These are phyloP conservation scores for Kodamaea suecica DNA, from an alignment of 1,139 yeast species.

Conservation along the genomic window DNA sequence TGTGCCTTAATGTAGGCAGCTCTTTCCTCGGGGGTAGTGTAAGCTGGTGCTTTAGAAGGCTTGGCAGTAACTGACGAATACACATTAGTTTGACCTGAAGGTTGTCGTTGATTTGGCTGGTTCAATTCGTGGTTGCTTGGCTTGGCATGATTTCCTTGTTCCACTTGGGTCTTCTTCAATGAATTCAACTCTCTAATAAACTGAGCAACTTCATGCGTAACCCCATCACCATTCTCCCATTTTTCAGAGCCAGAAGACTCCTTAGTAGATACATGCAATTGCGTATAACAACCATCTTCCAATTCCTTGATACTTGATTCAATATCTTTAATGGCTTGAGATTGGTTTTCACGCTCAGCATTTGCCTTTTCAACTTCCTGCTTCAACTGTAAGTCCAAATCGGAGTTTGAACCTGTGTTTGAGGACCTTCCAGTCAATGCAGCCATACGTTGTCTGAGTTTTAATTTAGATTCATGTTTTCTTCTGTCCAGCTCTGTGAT, in stretches of 20 bases:
- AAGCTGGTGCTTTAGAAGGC: slow-evolving; percentile 19
- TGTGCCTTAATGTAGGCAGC: slow-evolving; percentile 85
- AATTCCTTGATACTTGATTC: slow-evolving; percentile 70
- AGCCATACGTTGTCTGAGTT: slow-evolving; percentile 83
- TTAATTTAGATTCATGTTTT: slow-evolving; percentile 74
- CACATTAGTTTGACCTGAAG: slow-evolving; percentile 4
- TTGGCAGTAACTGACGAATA: too few relatives aligned
- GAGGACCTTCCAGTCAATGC: slow-evolving; percentile 75
- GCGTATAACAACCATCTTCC: slow-evolving; percentile 56
- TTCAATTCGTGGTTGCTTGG: too few relatives aligned
- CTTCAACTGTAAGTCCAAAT: slow-evolving; percentile 53
- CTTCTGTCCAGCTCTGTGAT: slow-evolving; percentile 78
- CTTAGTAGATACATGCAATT: slow-evolving; percentile 42
- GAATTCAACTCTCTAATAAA: slow-evolving; percentile 53
- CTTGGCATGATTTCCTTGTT: slow-evolving; percentile 1
- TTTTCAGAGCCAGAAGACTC: slow-evolving; percentile 59
- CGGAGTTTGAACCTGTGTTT: slow-evolving; percentile 41
- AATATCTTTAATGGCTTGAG: slow-evolving; percentile 65
- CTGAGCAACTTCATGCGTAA: slow-evolving; percentile 57
- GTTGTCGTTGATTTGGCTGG: slow-evolving; percentile 1
- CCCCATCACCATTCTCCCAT: slow-evolving; percentile 86
- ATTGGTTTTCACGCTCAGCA: slow-evolving; percentile 53
- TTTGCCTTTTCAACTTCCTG: slow-evolving; percentile 54
- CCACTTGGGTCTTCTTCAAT: not conserved
- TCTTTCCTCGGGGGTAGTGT: slow-evolving; percentile 58